A percentile compares a stretch with the other conserved stretches of the same genome.
Conservation (phyloP, 371 early-diverging fungal genomes). For the Apophysomyces variabilis region DNA sequence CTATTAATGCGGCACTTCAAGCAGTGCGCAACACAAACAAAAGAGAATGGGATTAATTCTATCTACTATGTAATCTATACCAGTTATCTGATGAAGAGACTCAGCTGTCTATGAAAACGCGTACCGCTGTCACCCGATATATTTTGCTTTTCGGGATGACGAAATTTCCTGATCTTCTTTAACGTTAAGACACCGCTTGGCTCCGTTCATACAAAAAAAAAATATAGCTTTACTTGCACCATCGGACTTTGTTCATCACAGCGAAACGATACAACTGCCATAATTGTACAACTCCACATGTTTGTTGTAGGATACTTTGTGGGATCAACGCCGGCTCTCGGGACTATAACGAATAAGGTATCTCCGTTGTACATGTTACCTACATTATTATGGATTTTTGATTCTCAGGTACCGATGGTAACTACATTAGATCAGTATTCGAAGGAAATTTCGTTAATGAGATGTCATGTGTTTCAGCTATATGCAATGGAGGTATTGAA, state of each 20-base stretch:
- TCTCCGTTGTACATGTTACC: too few relatives aligned
- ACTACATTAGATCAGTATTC: too few relatives aligned
- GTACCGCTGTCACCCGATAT: not conserved
- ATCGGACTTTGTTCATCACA: not conserved
- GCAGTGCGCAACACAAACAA: not conserved
- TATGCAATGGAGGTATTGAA: not conserved
- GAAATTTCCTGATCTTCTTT: not conserved
- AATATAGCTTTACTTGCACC: too few relatives aligned
- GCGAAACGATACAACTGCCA: not conserved
- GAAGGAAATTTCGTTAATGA: too few relatives aligned
- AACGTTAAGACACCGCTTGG: conserved; percentile 6
- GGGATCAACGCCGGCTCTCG: not conserved
- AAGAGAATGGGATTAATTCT: too few relatives aligned
- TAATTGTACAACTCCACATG: conserved; percentile 9
- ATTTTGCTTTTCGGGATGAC: not conserved
- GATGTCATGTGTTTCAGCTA: not conserved
- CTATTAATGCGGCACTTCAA: not conserved
- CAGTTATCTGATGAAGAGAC: not conserved
- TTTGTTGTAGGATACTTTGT: not conserved
- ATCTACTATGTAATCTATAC: too few relatives aligned
- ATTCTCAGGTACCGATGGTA: too few relatives aligned
- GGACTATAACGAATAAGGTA: not conserved
- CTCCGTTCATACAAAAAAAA: not conserved
- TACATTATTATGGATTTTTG: too few relatives aligned
- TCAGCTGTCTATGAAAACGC: not conserved